Evolutionary conservation across 2,329 filamentous ascomycete species (phyloP).

Genomic region (Fusarium domesticum): DNA sequence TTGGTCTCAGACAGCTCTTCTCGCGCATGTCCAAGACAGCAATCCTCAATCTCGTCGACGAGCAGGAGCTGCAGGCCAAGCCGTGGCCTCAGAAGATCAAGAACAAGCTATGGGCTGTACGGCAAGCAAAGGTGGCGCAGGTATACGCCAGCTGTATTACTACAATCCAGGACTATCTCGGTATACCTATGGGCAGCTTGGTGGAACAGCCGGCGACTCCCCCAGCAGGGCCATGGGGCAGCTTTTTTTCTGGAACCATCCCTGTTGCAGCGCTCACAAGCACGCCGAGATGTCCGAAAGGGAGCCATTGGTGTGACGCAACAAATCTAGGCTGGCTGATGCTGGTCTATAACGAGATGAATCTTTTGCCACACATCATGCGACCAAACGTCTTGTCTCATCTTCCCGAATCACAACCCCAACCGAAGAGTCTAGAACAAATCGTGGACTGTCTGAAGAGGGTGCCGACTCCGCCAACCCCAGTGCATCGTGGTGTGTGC

Average conservation of each 20-base stretch:
- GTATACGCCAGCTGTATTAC: constrained; percentile 45
- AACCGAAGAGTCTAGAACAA: constrained; percentile 42
- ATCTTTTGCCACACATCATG: constrained; percentile 42
- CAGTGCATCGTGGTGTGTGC: constrained; percentile 44
- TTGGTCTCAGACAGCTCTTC: constrained; percentile 49
- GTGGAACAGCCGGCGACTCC: constrained; percentile 15
- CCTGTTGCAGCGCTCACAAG: constrained; percentile 33
- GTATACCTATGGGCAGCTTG: constrained; percentile 24
- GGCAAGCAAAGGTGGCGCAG: constrained; percentile 50
- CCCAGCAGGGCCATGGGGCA: constrained; percentile 22
- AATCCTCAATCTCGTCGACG: constrained; percentile 45
- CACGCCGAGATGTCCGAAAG: constrained; percentile 47
- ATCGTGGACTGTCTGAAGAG: constrained; percentile 43
- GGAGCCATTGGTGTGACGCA: constrained; percentile 50
- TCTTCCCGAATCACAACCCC: constrained; percentile 24
- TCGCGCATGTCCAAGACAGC: constrained; percentile 48
- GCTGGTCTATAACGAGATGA: constrained; percentile 48
- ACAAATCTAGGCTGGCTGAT: constrained; percentile 54
- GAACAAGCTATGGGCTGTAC: constrained; percentile 48
- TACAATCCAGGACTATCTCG: constrained; percentile 47
- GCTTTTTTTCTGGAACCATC: constrained; percentile 14
- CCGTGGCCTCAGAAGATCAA: constrained; percentile 47
- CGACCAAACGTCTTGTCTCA: constrained; percentile 29
- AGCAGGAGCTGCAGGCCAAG: constrained; percentile 42
- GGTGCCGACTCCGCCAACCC: constrained; percentile 44